Evolutionary conservation across 2,329 filamentous ascomycete species (phyloP), one percentile per base, ranked within the genome.

Genomic region (Huntiella abstrusa): DNA sequence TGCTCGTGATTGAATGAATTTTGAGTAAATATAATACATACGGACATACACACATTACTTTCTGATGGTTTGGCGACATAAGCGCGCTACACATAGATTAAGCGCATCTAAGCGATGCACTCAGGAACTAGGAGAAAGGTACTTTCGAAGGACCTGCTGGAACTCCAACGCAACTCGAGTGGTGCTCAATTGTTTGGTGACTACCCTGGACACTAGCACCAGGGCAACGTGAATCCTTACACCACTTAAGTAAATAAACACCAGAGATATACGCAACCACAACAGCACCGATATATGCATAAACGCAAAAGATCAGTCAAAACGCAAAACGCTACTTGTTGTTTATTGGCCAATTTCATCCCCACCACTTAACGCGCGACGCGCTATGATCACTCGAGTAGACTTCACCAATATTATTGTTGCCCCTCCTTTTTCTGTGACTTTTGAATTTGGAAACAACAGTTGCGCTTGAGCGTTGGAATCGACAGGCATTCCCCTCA

Each of bases 281-380:
- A 10, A 8, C 22, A 28, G 1, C 22, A 28, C 22, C 22, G 6
- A 7, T 28, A 28, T 1, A 28, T 8, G 22, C 22, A 28, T 28
- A 28, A 28, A 28, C 22, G 22, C 22, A 28, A 28, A 28, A 10
- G 3, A 10, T 3, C 6, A 7, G 22, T 10, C 6, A 28, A 28
- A 28, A 28, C 22, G 22, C 22, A 28, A 28, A 28, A 7, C 22
- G 3, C 8, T 10, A 3, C 6, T 10, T 28, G 8, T 10, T 28
- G 22, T 28, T 28, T 28, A 28, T 28, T 28, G 35, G 17, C 28
- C n/a, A 45, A 38, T 28, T 16, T n/a, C 19, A 13, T 16, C 4
- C 22, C 19, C 41, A 46, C 48, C 48, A 49, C 48, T 49, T 49
- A 43, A 49, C 43, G 44, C 48, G 48, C 48, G 44, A 46, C 46